Evolutionary conservation across 2,329 filamentous ascomycete species (phyloP).

Genomic region (Corinectria fuckeliana): DNA sequence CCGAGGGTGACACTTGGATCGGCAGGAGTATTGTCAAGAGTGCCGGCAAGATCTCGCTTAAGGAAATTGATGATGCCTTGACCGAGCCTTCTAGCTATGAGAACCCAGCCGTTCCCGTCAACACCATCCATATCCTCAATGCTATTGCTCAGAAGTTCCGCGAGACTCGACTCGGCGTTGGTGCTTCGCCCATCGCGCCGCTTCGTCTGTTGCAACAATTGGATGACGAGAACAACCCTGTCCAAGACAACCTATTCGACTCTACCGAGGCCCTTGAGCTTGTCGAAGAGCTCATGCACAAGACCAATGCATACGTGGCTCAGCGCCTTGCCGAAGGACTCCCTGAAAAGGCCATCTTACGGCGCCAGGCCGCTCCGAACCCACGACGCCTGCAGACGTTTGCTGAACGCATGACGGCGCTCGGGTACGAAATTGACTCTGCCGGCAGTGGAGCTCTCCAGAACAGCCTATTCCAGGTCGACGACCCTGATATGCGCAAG

Average conservation of each 20-base stretch:
- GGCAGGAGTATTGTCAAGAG: constrained; percentile 95
- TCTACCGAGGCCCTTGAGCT: constrained; percentile 88
- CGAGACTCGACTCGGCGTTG: constrained; percentile 82
- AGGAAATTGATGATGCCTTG: constrained; percentile 85
- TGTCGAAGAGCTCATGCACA: constrained; percentile 93
- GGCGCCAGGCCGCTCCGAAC: constrained; percentile 85
- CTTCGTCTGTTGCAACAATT: constrained; percentile 91
- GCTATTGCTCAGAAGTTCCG: constrained; percentile 89
- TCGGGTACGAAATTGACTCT: constrained; percentile 89
- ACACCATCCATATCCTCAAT: constrained; percentile 83
- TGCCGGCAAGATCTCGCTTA: constrained; percentile 81
- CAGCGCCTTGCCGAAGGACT: constrained; percentile 80
- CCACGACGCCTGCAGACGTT: constrained; percentile 88
- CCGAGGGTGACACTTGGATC: constrained; percentile 90
- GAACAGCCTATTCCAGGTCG: constrained; percentile 92
- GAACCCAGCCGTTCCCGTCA: constrained; percentile 69
- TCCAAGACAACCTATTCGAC: constrained; percentile 95
- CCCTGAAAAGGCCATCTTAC: constrained; percentile 90
- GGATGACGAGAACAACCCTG: constrained; percentile 97
- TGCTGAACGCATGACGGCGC: constrained; percentile 87
- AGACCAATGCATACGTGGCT: constrained; percentile 88
- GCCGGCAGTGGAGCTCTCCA: constrained; percentile 90
- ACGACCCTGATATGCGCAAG: constrained; percentile 88
- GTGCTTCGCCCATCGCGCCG: constrained; percentile 79
- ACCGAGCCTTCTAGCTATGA: constrained; percentile 67